Evolutionary conservation across 2,329 filamentous ascomycete species (phyloP).

Genomic region (Cladosporium sp.): DNA sequence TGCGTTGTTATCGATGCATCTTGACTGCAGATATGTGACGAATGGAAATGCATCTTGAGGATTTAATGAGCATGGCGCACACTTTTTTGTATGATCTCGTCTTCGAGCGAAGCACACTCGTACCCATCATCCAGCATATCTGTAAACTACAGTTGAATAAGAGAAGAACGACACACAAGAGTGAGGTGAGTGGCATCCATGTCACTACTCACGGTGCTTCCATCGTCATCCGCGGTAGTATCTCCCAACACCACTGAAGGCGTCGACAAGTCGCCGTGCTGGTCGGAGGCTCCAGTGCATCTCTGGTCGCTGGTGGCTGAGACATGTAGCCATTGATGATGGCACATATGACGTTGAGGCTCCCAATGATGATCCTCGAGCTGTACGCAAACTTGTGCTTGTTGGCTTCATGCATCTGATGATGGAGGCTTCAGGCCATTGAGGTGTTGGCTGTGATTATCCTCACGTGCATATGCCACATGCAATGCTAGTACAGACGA

Average conservation of each 20-base stretch:
- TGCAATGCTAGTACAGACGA: not conserved
- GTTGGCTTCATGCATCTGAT: not conserved
- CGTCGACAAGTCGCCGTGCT: too few relatives aligned
- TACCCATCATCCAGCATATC: not conserved
- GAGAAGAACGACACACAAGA: not conserved
- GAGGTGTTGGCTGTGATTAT: not conserved
- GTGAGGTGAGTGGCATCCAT: not conserved
- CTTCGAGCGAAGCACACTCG: not conserved
- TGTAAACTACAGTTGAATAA: not conserved
- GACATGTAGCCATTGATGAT: not conserved
- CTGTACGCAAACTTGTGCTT: not conserved
- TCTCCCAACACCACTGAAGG: not conserved
- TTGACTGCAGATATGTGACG: not conserved
- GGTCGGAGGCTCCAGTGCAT: too few relatives aligned
- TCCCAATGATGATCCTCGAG: not conserved
- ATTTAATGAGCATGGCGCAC: not conserved
- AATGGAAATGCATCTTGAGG: not conserved
- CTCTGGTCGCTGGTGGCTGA: too few relatives aligned
- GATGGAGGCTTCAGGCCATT: not conserved
- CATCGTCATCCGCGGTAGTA: not conserved
- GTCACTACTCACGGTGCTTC: not conserved
- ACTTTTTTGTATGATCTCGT: not conserved
- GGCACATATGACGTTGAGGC: not conserved
- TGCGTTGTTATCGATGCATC: not conserved
- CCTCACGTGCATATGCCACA: not conserved